A percentile compares a stretch with the other conserved stretches of the same genome.
Evolutionary conservation across 805 yeast genomes (phyloP).

Genomic region (Teunomyces panamensis): DNA sequence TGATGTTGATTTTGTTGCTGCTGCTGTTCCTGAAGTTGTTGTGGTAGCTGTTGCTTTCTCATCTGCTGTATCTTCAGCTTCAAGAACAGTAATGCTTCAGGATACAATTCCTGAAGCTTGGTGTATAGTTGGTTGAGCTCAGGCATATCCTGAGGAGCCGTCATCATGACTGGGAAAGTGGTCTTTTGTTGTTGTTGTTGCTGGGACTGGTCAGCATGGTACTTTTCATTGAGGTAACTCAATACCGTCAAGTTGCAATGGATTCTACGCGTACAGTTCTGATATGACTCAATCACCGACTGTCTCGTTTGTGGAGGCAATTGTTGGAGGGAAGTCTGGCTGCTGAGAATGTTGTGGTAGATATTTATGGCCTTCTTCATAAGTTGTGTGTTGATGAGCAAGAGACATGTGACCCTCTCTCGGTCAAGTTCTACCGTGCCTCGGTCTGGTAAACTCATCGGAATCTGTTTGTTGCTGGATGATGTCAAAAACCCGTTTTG

Average conservation of each 20-base stretch:
- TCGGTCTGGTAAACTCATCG: slow-evolving; percentile 3
- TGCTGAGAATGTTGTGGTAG: slow-evolving; percentile 33
- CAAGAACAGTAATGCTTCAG: slow-evolving; percentile 48
- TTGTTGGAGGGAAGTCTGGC: slow-evolving; percentile 32
- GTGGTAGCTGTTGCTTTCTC: slow-evolving; percentile 27
- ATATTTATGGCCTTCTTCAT: slow-evolving; percentile 39
- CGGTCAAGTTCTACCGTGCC: slow-evolving; percentile 27
- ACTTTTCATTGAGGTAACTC: slow-evolving; percentile 36
- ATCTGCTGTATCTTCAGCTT: slow-evolving; percentile 39
- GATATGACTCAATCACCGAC: slow-evolving; percentile 33
- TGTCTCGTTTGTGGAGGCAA: slow-evolving; percentile 31
- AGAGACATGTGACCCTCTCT: slow-evolving; percentile 41
- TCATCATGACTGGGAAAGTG: slow-evolving; percentile 48
- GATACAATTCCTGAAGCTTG: slow-evolving; percentile 48
- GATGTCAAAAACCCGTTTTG: not conserved
- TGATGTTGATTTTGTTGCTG: slow-evolving; percentile 10
- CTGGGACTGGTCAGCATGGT: slow-evolving; percentile 30
- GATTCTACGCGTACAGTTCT: slow-evolving; percentile 38
- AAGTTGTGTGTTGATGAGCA: slow-evolving; percentile 41
- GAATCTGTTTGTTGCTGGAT: not conserved
- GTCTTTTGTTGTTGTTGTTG: slow-evolving; percentile 19
- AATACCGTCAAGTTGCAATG: slow-evolving; percentile 43
- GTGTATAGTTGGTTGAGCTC: slow-evolving; percentile 48
- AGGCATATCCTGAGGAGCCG: slow-evolving; percentile 56
- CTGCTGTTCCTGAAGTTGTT: slow-evolving; percentile 10